phyloP scores from a whole-genome alignment of 257 asterid species.

The Solanum paucissectum region DNA sequence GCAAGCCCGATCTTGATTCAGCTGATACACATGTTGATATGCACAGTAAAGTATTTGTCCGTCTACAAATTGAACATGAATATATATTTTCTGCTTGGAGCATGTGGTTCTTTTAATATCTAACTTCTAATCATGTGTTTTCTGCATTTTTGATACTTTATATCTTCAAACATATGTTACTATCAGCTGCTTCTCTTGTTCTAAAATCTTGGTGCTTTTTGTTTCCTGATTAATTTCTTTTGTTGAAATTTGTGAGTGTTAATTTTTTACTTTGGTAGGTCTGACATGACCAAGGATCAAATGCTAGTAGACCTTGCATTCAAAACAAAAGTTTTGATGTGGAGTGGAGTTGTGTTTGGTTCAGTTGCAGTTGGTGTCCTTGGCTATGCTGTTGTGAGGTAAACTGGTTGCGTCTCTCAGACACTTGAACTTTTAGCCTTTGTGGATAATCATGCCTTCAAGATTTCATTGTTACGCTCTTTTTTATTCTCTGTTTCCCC shows the following conservation, averaged over 20 bases:
- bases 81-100: background rate
- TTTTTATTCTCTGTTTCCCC: background rate
- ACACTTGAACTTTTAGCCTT: background rate
- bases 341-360: conserved; percentile 73
- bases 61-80: background rate
- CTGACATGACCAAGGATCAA: conserved; percentile 64
- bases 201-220: background rate
- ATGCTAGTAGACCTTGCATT: conserved; percentile 62
- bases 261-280: conserved; percentile 33
- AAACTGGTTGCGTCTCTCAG: background rate
- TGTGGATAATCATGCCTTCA: background rate
- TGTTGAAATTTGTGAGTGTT: conserved; percentile 7
- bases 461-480: background rate
- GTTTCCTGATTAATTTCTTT: background rate
- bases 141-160: background rate
- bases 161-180: background rate
- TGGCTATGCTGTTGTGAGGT: conserved; percentile 77
- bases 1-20: background rate
- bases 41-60: background rate
- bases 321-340: conserved; percentile 44
- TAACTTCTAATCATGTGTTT: background rate
- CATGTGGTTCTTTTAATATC: background rate
- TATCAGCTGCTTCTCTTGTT: background rate
- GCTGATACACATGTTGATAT: background rate
- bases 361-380: conserved; percentile 63